Conservation (phyloP, 1,139 yeast species). For the Yamadazyma friedrichii region DNA sequence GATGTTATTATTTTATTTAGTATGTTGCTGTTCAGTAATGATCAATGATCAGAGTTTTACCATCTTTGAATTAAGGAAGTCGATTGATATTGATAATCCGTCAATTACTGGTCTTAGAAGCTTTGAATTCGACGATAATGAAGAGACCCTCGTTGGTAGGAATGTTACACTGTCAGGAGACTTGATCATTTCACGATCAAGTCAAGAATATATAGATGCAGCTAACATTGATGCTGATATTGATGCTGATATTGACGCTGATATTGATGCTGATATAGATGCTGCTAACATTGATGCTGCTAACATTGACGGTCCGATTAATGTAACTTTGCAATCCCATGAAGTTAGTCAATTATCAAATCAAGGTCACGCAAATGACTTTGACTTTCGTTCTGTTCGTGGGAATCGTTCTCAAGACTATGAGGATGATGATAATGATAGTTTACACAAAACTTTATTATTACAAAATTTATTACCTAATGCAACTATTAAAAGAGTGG, state of each 20-base stretch:
- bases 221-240: not conserved
- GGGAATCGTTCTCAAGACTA: too few relatives aligned
- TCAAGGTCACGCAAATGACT: too few relatives aligned
- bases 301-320: not conserved
- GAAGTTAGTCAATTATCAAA: too few relatives aligned
- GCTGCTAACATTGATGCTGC: not conserved
- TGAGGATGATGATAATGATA: slow-evolving; percentile 4
- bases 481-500: slow-evolving; percentile 21
- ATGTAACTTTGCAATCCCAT: too few relatives aligned
- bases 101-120: slow-evolving; percentile 3
- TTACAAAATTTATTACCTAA: slow-evolving; percentile 23
- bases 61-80: not conserved
- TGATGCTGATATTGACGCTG: not conserved
- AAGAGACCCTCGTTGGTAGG: not conserved
- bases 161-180: slow-evolving; percentile 1
- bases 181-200: slow-evolving; percentile 1
- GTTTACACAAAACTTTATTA: slow-evolving; percentile 26
- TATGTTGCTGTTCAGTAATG: slow-evolving; percentile 3
- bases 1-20: not conserved
- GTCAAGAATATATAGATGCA: slow-evolving; percentile 2
- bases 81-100: not conserved
- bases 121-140: not conserved
- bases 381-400: too few relatives aligned
- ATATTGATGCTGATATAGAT: not conserved
- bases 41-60: slow-evolving; percentile 2